phyloP scores from a whole-genome alignment of 2,329 filamentous ascomycete genomes.

The Domatiomyces globalis region DNA sequence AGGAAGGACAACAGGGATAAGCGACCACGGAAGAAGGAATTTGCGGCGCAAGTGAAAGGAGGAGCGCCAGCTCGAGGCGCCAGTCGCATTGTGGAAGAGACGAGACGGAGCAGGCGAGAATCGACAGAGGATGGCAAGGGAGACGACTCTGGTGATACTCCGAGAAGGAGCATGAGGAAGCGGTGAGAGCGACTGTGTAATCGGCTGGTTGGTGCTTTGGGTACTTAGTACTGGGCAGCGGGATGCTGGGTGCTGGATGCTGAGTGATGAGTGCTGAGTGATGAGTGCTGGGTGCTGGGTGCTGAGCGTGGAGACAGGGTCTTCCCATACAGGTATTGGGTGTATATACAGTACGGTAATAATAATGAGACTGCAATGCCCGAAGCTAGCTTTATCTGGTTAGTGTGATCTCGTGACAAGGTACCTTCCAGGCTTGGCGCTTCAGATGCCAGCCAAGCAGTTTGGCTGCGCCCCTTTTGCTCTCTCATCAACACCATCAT shows the following conservation, averaged over 20 bases:
- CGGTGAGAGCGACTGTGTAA: not conserved
- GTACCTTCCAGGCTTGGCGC: too few relatives aligned
- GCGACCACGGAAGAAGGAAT: conserved; percentile 16
- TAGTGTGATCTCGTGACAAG: too few relatives aligned
- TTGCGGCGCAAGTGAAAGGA: not conserved
- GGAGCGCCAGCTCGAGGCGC: not conserved
- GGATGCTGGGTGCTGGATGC: conserved; percentile 1
- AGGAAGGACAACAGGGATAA: conserved; percentile 14
- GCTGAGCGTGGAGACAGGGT: conserved; percentile 12
- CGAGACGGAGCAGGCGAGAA: not conserved
- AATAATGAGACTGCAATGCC: too few relatives aligned
- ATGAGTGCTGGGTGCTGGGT: conserved; percentile 4
- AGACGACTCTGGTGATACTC: not conserved
- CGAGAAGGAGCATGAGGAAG: not conserved
- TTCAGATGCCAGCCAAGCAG: too few relatives aligned
- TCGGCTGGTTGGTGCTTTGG: not conserved
- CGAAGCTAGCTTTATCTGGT: too few relatives aligned
- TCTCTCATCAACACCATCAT: too few relatives aligned
- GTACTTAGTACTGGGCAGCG: not conserved
- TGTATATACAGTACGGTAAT: too few relatives aligned
- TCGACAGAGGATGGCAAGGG: not conserved
- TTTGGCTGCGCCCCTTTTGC: too few relatives aligned
- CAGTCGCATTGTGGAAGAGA: not conserved
- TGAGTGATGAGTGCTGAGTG: not conserved
- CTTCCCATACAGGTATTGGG: not conserved